Base-by-base conservation (phyloP, 2,329 filamentous ascomycete species). In the Neospermospora avenae region DNA sequence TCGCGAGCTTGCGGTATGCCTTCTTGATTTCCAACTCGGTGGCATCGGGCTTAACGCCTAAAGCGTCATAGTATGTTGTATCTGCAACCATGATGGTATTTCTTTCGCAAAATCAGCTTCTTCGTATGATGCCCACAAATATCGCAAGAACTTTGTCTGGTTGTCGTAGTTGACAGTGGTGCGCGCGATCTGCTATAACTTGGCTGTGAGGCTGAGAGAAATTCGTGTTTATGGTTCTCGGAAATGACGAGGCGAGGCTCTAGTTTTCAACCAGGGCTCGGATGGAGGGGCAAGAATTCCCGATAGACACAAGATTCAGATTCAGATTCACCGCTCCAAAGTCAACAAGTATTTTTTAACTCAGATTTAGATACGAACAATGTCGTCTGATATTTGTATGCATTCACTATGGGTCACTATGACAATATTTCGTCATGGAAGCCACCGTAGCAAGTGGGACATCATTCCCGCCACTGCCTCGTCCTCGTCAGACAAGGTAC, bases 21-120 rank as follows among this genome's bases (percentile, higher is more conserved):
- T 96, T 96, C 77, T 97, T 97, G 77, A 97, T 97, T 74, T 97
- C 92, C 54, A 96, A 84, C 74, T 93, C 90, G 41, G 90, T 89
- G 31, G 93, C 93, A 58, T 88, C 91, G 67, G 91, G 88, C 77
- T 87, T 81, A 71, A 97, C 92, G 72, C 89, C 90, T 41, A 97
- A 81, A 69, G 85, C 86, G 77, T 96, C 92, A 77, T 73, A 73
- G 34, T 73, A 73, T 13, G 66, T 65, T n/a, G 71, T 73, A 55
- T 72, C 71, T 16, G 67, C 68, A 56, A 73, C 71, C 69, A 71
- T 72, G 42, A 25, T 64, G 54, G n/a, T 42, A 13, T 45, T 7
- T 46, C 31, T n/a, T 51, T 24, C 31, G 22, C 24, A 45, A 8
- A 18, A 25, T 14, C 14, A 31, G 11, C n/a, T 6, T 14, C 13